Evolutionary conservation across 495 filamentous ascomycete species (phyloP).

Genomic region (Neurospora sp.): DNA sequence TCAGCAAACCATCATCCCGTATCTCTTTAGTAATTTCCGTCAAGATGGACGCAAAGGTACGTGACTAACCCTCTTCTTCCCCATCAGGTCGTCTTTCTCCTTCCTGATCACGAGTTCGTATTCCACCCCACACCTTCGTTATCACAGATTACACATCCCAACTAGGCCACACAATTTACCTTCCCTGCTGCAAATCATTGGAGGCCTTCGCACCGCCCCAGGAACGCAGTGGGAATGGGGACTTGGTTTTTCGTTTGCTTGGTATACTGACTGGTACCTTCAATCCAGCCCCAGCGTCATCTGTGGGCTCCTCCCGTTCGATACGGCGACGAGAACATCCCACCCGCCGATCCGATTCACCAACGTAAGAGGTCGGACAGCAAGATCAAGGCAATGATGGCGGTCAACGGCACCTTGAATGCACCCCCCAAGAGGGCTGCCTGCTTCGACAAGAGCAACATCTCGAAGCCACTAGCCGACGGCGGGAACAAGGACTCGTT

Average conservation of each 20-base stretch:
- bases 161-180: background rate
- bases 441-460: constrained; percentile 76
- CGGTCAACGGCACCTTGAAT: constrained; percentile 51
- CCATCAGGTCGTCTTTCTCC: constrained; percentile 7
- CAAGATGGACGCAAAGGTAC: constrained; percentile 32
- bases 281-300: constrained; percentile 61
- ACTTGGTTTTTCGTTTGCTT: background rate
- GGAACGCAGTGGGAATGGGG: background rate
- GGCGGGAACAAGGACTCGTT: constrained; percentile 38
- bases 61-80: constrained; percentile 7
- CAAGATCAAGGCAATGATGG: constrained; percentile 46
- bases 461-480: constrained; percentile 38
- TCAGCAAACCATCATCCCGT: background rate
- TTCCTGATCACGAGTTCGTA: constrained; percentile 2
- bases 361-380: constrained; percentile 76
- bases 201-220: background rate
- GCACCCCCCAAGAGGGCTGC: constrained; percentile 62
- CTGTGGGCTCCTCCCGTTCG: constrained; percentile 42
- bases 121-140: background rate
- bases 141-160: background rate
- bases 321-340: constrained; percentile 62
- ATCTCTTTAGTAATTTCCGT: background rate
- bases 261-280: constrained; percentile 2
- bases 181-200: background rate
- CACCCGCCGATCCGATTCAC: constrained; percentile 53